Percentiles rank a stretch among this genome's conserved stretches.
These are phyloP conservation scores for Xylaria telfairii DNA, from an alignment of 495 filamentous ascomycete genomes.

Conservation along the genomic window DNA sequence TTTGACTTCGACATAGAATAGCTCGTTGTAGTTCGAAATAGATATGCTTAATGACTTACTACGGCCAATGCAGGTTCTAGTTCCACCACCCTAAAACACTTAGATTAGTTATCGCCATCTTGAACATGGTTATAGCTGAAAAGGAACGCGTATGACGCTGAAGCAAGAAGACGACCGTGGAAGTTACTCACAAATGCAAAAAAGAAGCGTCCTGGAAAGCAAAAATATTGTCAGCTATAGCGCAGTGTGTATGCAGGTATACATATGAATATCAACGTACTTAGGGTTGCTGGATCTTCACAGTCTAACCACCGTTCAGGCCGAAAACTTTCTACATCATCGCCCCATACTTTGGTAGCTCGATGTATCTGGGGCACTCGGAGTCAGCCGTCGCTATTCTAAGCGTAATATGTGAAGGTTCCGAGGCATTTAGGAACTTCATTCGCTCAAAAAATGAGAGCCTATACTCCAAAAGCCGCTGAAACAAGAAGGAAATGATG, in stretches of 20 bases:
- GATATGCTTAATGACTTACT: neutral
- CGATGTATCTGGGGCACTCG: constrained; percentile 43
- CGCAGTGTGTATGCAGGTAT: neutral
- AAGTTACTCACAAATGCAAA: constrained; percentile 20
- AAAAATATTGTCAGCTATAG: neutral
- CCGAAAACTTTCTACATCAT: constrained; percentile 46
- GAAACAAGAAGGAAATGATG: neutral
- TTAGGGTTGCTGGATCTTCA: constrained; percentile 37
- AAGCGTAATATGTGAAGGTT: neutral
- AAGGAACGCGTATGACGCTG: neutral
- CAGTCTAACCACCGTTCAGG: constrained; percentile 57
- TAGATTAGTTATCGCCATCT: neutral
- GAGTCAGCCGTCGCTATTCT: neutral
- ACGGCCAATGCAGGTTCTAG: constrained; percentile 18
- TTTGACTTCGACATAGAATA: neutral
- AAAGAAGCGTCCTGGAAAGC: constrained; percentile 13
- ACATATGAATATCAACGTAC: neutral
- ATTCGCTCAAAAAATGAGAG: neutral
- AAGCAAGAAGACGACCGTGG: neutral
- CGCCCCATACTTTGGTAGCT: constrained; percentile 54
- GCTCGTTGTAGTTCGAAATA: neutral
- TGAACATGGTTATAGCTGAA: neutral
- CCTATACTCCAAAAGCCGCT: neutral
- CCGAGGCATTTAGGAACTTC: neutral
- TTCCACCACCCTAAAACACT: constrained; percentile 11